These are phyloP conservation scores for Lachnellula subtilissima DNA, from an alignment of 2,329 filamentous ascomycete genomes.

Conservation along the genomic window DNA sequence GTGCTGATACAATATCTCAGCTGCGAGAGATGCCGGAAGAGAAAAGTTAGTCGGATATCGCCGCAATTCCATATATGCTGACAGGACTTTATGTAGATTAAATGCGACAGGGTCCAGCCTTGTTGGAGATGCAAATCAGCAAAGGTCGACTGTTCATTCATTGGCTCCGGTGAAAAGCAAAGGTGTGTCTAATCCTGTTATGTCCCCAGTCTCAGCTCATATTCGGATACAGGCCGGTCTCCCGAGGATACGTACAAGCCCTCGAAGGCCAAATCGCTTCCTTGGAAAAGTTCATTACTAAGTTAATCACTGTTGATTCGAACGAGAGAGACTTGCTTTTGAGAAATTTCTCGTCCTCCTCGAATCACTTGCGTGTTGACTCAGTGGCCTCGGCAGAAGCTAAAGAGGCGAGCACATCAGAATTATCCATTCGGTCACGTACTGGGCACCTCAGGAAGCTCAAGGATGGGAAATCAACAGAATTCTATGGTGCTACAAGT, in stretches of 20 bases:
- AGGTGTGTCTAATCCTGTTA: constrained; percentile 27
- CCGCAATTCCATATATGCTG: neutral
- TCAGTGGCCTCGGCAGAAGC: constrained; percentile 3
- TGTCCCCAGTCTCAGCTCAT: neutral
- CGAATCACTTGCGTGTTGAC: constrained; percentile 6
- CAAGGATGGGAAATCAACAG: constrained; percentile 36
- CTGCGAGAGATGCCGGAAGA: constrained; percentile 40
- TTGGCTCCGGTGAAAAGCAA: constrained; percentile 40
- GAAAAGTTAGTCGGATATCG: constrained; percentile 34
- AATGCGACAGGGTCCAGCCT: constrained; percentile 47
- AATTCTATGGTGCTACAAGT: constrained; percentile 47
- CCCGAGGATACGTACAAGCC: constrained; percentile 43
- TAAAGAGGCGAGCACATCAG: constrained; percentile 9
- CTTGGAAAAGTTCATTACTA: constrained; percentile 42
- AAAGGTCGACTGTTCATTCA: constrained; percentile 37
- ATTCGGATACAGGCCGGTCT: constrained; percentile 35
- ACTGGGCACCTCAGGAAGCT: constrained; percentile 37
- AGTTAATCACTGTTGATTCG: constrained; percentile 38
- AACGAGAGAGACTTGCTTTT: constrained; percentile 40
- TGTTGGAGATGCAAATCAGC: constrained; percentile 46
- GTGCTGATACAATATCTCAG: constrained; percentile 22
- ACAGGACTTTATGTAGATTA: constrained; percentile 34
- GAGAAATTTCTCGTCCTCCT: constrained; percentile 31
- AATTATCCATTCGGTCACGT: constrained; percentile 27
- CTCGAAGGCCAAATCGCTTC: constrained; percentile 44